Conservation (phyloP, 257 asterid genomes). For the Nyctanthes arbortristis region DNA sequence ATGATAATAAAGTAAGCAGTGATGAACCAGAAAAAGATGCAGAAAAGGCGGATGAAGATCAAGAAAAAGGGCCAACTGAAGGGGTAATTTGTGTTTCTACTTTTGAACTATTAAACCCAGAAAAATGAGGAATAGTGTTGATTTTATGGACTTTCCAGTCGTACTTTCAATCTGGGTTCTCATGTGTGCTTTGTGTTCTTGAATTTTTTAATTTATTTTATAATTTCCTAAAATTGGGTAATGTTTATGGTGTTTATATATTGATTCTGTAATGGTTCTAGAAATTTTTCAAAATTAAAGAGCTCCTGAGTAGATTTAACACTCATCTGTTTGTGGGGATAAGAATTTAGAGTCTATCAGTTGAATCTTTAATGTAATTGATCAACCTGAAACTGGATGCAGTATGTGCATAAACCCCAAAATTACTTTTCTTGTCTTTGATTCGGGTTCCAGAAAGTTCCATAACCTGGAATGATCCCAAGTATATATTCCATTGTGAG, state of each 20-base stretch:
- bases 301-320: too few relatives aligned
- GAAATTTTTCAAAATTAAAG: too few relatives aligned
- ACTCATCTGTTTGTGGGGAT: not conserved
- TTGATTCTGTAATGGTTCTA: too few relatives aligned
- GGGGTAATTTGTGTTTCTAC: slow-evolving; percentile 37
- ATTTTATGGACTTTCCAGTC: not conserved
- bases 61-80: slow-evolving; percentile 33
- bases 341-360: slow-evolving; percentile 1
- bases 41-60: slow-evolving; percentile 27
- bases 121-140: not conserved
- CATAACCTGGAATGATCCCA: not conserved
- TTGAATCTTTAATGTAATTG: too few relatives aligned
- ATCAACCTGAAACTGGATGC: not conserved
- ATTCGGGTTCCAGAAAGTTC: slow-evolving; percentile 28
- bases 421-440: slow-evolving; percentile 8
- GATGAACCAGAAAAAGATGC: slow-evolving; percentile 29
- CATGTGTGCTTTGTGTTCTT: not conserved
- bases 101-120: not conserved
- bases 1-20: slow-evolving; percentile 18
- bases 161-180: not conserved
- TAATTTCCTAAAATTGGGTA: not conserved
- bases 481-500: not conserved
- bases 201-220: slow-evolving; percentile 8
- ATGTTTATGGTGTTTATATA: not conserved
- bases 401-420: not conserved